phyloP scores from a whole-genome alignment of 345 rosid genomes.

The Xanthoceras sorbifolium region DNA sequence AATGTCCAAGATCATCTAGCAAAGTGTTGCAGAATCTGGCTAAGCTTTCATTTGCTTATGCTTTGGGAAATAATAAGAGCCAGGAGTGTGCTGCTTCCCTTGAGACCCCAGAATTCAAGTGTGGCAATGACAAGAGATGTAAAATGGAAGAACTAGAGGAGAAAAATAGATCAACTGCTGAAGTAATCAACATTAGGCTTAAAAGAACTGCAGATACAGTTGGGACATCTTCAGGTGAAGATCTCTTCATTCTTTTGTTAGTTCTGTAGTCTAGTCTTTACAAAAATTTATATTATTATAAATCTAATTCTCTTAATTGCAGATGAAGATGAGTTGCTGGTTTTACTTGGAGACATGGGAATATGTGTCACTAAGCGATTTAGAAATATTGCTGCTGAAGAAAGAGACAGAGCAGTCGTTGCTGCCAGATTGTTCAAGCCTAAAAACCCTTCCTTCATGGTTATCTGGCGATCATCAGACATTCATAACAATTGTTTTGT shows the following conservation, averaged over 20 bases:
- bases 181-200: too few species aligned
- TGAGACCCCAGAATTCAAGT: constrained; percentile 1
- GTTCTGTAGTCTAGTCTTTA: background rate
- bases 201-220: too few species aligned
- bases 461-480: constrained; percentile 9
- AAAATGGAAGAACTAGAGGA: constrained; percentile 21
- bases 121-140: background rate
- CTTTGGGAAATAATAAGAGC: too few species aligned
- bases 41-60: too few species aligned
- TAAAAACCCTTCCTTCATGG: constrained; percentile 39
- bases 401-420: constrained; percentile 35
- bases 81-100: background rate
- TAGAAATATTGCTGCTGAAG: constrained; percentile 7
- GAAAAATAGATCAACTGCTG: background rate
- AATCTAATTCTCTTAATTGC: background rate
- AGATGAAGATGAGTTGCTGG: background rate
- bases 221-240: background rate
- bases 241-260: background rate
- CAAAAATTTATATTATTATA: too few species aligned
- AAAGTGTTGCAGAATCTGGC: constrained; percentile 13
- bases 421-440: constrained; percentile 41
- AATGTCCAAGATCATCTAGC: background rate
- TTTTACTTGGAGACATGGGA: background rate
- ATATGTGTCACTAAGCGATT: constrained; percentile 23
- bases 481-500: background rate